A percentile compares a stretch with the other conserved stretches of the same genome.
phyloP scores from a whole-genome alignment of 768 basidiomycete species.

The Collybia sordida region DNA sequence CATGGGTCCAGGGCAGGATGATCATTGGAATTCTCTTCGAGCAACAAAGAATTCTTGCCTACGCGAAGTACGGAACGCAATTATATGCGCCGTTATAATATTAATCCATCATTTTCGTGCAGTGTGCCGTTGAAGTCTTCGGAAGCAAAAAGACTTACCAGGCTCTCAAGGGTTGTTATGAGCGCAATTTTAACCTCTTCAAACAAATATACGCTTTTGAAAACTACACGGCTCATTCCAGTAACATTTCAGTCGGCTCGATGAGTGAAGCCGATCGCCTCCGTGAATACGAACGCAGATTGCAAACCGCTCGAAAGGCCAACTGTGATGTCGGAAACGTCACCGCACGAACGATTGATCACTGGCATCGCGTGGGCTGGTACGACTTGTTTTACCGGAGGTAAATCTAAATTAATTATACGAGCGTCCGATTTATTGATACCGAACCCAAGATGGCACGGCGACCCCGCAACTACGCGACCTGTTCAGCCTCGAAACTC shows the following conservation, averaged over 20 bases:
- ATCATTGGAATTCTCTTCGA: conserved; percentile 76
- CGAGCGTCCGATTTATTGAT: conserved; percentile 4
- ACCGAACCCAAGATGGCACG: conserved; percentile 48
- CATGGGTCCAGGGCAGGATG: conserved; percentile 68
- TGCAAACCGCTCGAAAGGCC: conserved; percentile 62
- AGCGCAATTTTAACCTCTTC: conserved; percentile 83
- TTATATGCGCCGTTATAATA: conserved; percentile 2
- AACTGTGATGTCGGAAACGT: conserved; percentile 75
- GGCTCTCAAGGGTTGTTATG: conserved; percentile 82
- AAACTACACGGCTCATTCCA: conserved; percentile 40
- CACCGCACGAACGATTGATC: conserved; percentile 70
- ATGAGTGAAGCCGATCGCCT: conserved; percentile 63
- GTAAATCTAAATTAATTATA: conserved; percentile 29
- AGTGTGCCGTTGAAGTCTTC: conserved; percentile 76
- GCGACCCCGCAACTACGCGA: conserved; percentile 60
- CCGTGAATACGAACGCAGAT: conserved; percentile 69
- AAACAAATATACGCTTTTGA: conserved; percentile 81
- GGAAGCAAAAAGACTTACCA: conserved; percentile 79
- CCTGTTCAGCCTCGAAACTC: conserved; percentile 38
- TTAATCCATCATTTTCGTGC: conserved; percentile 8
- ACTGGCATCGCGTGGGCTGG: conserved; percentile 80
- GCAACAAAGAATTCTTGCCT: conserved; percentile 83
- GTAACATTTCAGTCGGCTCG: conserved; percentile 24
- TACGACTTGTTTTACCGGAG: conserved; percentile 71
- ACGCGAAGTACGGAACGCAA: conserved; percentile 52